phyloP scores from a whole-genome alignment of 1,284 basidiomycete species.

The Exsudoporus floridanus region DNA sequence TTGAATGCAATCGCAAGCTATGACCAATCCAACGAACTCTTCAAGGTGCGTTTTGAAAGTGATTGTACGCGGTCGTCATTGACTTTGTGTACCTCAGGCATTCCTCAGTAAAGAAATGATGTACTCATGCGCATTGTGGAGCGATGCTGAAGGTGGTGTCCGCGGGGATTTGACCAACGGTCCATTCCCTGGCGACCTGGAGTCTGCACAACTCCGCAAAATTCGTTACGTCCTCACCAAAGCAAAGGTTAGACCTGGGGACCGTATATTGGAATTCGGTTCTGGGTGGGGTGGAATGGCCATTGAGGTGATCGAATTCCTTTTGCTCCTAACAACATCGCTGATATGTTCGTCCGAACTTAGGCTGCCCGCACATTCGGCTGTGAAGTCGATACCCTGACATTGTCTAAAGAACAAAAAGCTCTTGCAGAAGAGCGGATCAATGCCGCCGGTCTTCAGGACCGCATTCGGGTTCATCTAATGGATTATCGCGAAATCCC shows the following conservation, averaged over 20 bases:
- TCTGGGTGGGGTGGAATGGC: slow-evolving; percentile 90
- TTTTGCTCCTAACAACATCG: background rate
- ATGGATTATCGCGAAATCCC: slow-evolving; percentile 86
- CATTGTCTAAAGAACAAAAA: slow-evolving; percentile 85
- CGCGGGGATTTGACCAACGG: slow-evolving; percentile 59
- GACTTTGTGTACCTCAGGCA: slow-evolving; percentile 44
- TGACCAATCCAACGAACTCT: slow-evolving; percentile 82
- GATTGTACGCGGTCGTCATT: slow-evolving; percentile 30
- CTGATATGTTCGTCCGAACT: slow-evolving; percentile 10
- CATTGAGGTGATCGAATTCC: slow-evolving; percentile 62
- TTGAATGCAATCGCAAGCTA: slow-evolving; percentile 88
- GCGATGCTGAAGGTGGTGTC: slow-evolving; percentile 67
- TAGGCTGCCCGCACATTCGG: slow-evolving; percentile 68
- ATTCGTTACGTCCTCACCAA: slow-evolving; percentile 75
- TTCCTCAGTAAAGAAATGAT: slow-evolving; percentile 91
- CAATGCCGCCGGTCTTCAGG: slow-evolving; percentile 66
- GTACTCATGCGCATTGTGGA: slow-evolving; percentile 86
- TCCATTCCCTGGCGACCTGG: slow-evolving; percentile 63
- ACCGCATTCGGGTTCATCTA: slow-evolving; percentile 77
- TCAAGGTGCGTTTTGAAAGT: slow-evolving; percentile 49
- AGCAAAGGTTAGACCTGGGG: slow-evolving; percentile 73
- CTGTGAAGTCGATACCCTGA: slow-evolving; percentile 86
- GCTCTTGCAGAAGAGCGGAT: slow-evolving; percentile 81
- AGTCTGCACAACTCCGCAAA: slow-evolving; percentile 80
- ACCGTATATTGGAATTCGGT: slow-evolving; percentile 88